Percentiles rank a stretch among this genome's conserved stretches.
phyloP scores from a whole-genome alignment of 2,329 filamentous ascomycete species.

The Fusarium sp. region DNA sequence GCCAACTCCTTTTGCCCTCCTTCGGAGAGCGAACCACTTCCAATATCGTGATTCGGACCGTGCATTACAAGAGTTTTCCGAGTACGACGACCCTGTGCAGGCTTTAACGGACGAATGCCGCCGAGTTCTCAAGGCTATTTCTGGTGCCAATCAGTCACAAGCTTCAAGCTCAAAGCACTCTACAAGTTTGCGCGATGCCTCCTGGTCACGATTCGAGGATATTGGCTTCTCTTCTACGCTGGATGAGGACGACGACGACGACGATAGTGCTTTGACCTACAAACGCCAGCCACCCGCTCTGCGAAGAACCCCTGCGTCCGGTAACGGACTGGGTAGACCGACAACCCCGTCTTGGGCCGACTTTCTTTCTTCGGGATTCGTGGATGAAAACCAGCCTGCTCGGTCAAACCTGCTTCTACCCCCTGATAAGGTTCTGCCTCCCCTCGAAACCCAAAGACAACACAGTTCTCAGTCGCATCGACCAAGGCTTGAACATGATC shows the following conservation, averaged over 20 bases:
- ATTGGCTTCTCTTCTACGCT: slow-evolving; percentile 85
- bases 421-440: slow-evolving; percentile 89
- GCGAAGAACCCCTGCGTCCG: slow-evolving; percentile 72
- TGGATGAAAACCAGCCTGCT: slow-evolving; percentile 72
- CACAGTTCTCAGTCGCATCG: slow-evolving; percentile 88
- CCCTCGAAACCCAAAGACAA: slow-evolving; percentile 78
- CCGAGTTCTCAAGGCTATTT: slow-evolving; percentile 88
- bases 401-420: slow-evolving; percentile 80
- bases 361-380: slow-evolving; percentile 92
- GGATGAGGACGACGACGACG: slow-evolving; percentile 75
- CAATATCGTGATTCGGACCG: slow-evolving; percentile 90
- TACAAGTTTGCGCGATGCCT: slow-evolving; percentile 81
- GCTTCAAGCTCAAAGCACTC: slow-evolving; percentile 75
- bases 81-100: slow-evolving; percentile 87
- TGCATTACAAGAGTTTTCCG: slow-evolving; percentile 85
- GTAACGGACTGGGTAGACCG: slow-evolving; percentile 77
- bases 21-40: slow-evolving; percentile 92
- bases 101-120: slow-evolving; percentile 94
- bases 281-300: slow-evolving; percentile 59
- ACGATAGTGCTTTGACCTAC: slow-evolving; percentile 57
- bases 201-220: slow-evolving; percentile 97
- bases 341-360: slow-evolving; percentile 99
- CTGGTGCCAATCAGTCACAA: slow-evolving; percentile 86
- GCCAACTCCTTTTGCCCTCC: slow-evolving; percentile 88
- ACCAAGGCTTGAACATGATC: slow-evolving; percentile 74